Evolutionary conservation across 129 eudicot genomes (phyloP), one percentile per base, ranked within the genome.

Genomic region (Helianthus annuus): DNA sequence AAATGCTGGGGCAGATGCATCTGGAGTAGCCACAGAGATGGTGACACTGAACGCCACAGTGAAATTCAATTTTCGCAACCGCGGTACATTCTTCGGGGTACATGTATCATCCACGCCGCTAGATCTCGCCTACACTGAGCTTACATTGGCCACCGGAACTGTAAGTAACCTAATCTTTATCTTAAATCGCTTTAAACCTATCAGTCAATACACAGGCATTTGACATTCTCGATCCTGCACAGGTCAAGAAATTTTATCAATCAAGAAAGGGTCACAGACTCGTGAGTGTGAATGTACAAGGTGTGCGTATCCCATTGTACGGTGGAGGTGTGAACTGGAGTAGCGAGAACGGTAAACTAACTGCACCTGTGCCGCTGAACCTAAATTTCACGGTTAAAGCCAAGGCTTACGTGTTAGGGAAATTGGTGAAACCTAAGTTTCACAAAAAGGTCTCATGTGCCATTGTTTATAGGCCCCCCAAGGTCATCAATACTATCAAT

Each of bases 21-120:
- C 95, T 0, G 98, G 98, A 34, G 98, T 93, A 7, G 86, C 90
- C 48, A 93, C 98, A 0, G 96, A 83, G 24, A 89, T 93, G 98
- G 91, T 83, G 59, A 67, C 90, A 8, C 39, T 89, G 76, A 93
- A 93, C 76, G 73, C 91, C 9, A 89, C 98, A 6, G 65, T 89
- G 51, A 93, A 83, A 66, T 48, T 87, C 34, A 61, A 71, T 27
- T 89, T 87, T 9, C 84, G 85, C n/a, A 93, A 93, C 48, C 85
- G 61, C 2, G 96, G 91, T 15, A 85, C 96, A 14, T 89, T 93
- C 64, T 93, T 93, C 38, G 98, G 98, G 2, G 90, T 87, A n/a
- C 98, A 93, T 58, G 98, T 93, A 7, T 78, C 92, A 58, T 83
- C 98, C 13, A 79, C 96, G 3, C 85, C 85, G 5, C 32, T 93